phyloP scores from a whole-genome alignment of 441 rosid genomes.

The Rhodomyrtus psidioides region DNA sequence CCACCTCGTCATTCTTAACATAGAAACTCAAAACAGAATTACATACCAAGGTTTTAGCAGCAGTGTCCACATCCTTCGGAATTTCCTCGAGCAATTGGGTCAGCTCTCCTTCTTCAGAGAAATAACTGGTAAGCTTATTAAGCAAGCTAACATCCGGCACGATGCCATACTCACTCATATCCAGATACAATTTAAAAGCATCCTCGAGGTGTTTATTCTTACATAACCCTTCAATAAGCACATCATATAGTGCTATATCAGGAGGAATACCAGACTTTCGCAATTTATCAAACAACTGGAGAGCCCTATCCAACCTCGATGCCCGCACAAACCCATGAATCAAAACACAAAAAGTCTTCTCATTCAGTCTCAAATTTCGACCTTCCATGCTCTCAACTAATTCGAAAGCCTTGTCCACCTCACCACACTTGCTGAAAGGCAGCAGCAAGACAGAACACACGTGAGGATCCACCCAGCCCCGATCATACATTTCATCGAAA shows the following conservation, averaged over 20 bases:
- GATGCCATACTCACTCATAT: constrained; percentile 47
- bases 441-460: constrained; percentile 47
- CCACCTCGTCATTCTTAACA: constrained; percentile 23
- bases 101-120: constrained; percentile 41
- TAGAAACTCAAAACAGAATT: constrained; percentile 39
- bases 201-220: constrained; percentile 36
- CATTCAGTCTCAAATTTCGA: constrained; percentile 43
- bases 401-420: constrained; percentile 69
- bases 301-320: constrained; percentile 55
- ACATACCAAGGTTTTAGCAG: constrained; percentile 39
- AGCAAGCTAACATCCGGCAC: constrained; percentile 51
- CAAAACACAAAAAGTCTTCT: constrained; percentile 56
- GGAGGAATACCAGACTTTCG: constrained; percentile 38
- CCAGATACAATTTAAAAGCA: constrained; percentile 50
- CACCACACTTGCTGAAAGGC: constrained; percentile 61
- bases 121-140: constrained; percentile 47
- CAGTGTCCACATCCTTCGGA: constrained; percentile 31
- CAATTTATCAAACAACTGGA: constrained; percentile 58
- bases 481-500: constrained; percentile 42
- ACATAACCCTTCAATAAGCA: constrained; percentile 66
- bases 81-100: constrained; percentile 26
- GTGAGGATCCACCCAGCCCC: constrained; percentile 67
- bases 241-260: constrained; percentile 58
- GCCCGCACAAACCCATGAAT: constrained; percentile 74
- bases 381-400: constrained; percentile 64